Evolutionary conservation across 129 eudicot genomes (phyloP).

Genomic region (Apium graveolens): DNA sequence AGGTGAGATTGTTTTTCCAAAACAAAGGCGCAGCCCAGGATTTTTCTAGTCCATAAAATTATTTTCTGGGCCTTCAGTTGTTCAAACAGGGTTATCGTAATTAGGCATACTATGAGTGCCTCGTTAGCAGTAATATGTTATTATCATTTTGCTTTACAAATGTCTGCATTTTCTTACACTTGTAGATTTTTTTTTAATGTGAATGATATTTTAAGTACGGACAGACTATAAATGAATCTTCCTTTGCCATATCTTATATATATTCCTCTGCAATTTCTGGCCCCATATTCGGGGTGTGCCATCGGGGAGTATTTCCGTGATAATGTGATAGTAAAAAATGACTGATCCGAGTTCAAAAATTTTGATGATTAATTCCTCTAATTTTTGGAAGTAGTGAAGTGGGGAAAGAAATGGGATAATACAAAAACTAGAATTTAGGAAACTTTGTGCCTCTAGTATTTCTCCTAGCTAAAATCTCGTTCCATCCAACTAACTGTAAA

Average conservation of each 20-base stretch:
- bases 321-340: neutral
- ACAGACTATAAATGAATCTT: neutral
- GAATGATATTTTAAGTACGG: neutral
- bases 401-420: neutral
- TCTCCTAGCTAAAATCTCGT: neutral
- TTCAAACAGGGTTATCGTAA: neutral
- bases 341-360: neutral
- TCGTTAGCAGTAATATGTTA: neutral
- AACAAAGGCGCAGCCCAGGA: neutral
- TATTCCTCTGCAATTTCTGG: too few relatives aligned
- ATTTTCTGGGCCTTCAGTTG: neutral
- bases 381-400: neutral
- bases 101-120: neutral
- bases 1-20: conserved; percentile 37
- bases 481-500: neutral
- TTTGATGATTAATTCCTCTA: neutral
- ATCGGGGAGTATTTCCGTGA: too few relatives aligned
- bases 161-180: neutral
- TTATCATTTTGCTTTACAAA: neutral
- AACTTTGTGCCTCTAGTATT: neutral
- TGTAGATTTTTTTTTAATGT: too few relatives aligned
- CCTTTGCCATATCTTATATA: neutral
- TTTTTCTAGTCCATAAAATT: neutral
- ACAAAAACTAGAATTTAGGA: neutral
- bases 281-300: too few relatives aligned